phyloP scores from a whole-genome alignment of 2,329 filamentous ascomycete genomes.

The Penicillium corylophilum region DNA sequence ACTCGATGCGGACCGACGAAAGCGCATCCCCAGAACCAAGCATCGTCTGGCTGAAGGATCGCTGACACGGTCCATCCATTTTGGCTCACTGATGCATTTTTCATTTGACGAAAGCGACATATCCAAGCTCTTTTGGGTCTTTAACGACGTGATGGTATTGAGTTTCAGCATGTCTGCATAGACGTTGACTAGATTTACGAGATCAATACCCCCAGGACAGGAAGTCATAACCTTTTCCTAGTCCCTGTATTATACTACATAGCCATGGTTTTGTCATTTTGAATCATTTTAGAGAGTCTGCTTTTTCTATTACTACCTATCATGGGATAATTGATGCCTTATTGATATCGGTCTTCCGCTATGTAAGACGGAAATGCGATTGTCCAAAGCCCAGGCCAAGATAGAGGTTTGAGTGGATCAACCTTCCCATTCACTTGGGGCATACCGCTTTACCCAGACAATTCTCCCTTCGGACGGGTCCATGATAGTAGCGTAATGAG shows the following conservation, averaged over 20 bases:
- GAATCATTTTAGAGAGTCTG: background rate
- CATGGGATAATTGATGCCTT: background rate
- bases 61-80: constrained; percentile 1
- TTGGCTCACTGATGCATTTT: background rate
- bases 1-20: constrained; percentile 33
- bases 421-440: constrained; percentile 5
- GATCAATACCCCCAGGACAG: background rate
- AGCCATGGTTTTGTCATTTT: background rate
- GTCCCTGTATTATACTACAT: constrained; percentile 12
- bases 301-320: constrained; percentile 3
- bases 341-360: too few relatives aligned
- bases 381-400: background rate
- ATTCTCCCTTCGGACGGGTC: constrained; percentile 53
- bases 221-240: background rate
- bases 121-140: background rate
- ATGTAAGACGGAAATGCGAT: too few relatives aligned
- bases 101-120: background rate
- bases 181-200: background rate
- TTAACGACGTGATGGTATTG: background rate
- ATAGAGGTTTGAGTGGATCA: background rate
- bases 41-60: constrained; percentile 30
- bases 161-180: background rate
- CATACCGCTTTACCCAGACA: constrained; percentile 43
- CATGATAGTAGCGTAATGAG: constrained; percentile 60
- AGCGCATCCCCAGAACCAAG: constrained; percentile 22